Conservation (phyloP, 139 green algal genomes). For the Chlamydomonas sphaeroides region DNA sequence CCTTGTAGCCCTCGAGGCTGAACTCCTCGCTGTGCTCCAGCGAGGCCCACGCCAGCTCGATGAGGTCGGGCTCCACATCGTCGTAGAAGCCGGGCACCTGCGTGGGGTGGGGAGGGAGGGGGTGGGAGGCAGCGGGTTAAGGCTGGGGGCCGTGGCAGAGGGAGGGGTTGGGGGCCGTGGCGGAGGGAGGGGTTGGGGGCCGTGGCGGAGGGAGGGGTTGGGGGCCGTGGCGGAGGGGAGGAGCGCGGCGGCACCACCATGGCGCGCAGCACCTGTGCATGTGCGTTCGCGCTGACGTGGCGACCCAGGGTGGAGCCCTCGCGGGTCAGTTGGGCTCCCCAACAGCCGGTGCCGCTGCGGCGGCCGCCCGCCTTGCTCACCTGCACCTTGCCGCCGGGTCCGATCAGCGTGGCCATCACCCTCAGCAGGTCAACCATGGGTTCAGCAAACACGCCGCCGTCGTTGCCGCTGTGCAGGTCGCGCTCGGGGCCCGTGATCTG, state of each 20-base stretch:
- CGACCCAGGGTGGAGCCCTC: too few species aligned
- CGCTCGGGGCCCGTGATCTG: slow-evolving; percentile 77
- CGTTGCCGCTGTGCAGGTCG: slow-evolving; percentile 95
- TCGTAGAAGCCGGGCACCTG: slow-evolving; percentile 87
- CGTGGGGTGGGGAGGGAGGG: not conserved
- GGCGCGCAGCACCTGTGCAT: too few species aligned
- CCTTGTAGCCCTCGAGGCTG: slow-evolving; percentile 33
- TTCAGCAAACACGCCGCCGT: slow-evolving; percentile 95
- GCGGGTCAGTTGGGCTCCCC: too few species aligned
- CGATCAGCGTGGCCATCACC: slow-evolving; percentile 50
- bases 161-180: too few species aligned
- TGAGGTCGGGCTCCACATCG: slow-evolving; percentile 73
- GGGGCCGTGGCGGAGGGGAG: too few species aligned
- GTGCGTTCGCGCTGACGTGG: too few species aligned
- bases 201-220: too few species aligned
- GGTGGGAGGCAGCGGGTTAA: not conserved
- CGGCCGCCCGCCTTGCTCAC: slow-evolving; percentile 1
- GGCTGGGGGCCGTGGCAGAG: too few species aligned
- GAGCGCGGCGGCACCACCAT: too few species aligned
- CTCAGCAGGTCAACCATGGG: slow-evolving; percentile 88
- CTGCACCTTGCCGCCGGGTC: slow-evolving; percentile 29
- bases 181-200: too few species aligned
- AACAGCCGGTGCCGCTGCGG: too few species aligned
- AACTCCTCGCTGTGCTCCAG: slow-evolving; percentile 46
- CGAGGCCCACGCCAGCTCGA: slow-evolving; percentile 70